Evolutionary conservation across 768 basidiomycete species (phyloP).

Genomic region (Boletus pseudo-olivaceus): DNA sequence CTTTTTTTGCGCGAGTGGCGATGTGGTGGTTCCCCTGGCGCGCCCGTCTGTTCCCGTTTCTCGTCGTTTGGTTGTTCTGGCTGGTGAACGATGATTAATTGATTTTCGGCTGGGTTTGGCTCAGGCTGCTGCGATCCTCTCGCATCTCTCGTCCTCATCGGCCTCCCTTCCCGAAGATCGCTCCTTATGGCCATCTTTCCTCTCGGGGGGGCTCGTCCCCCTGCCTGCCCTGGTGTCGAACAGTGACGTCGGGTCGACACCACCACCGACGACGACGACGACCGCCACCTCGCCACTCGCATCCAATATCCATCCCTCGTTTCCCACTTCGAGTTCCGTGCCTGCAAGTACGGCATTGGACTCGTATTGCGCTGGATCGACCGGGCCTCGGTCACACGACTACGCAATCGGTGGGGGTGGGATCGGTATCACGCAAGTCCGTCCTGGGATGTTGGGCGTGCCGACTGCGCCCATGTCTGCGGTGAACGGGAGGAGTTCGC

Average conservation of each 20-base stretch:
- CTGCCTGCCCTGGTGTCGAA: constrained; percentile 34
- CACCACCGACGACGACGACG: constrained; percentile 12
- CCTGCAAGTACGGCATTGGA: constrained; percentile 30
- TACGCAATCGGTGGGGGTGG: constrained; percentile 44
- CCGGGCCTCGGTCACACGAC: constrained; percentile 64
- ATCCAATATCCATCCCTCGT: constrained; percentile 8
- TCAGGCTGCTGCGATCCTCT: constrained; percentile 92
- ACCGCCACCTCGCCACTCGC: constrained; percentile 8
- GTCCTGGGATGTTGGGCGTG: constrained; percentile 52
- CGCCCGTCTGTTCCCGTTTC: neutral
- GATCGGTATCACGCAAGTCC: constrained; percentile 51
- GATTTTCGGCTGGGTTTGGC: constrained; percentile 2
- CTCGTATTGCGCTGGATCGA: neutral
- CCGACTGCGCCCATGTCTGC: constrained; percentile 4
- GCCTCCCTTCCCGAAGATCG: constrained; percentile 89
- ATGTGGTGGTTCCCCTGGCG: neutral
- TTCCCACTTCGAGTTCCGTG: constrained; percentile 50
- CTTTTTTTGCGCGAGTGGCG: neutral
- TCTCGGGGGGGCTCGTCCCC: constrained; percentile 68
- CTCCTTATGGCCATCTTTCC: constrained; percentile 84
- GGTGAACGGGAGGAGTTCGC: neutral
- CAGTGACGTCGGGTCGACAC: constrained; percentile 8
- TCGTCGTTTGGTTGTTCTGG: neutral
- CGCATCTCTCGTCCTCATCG: constrained; percentile 69
- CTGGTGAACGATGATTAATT: neutral